A percentile compares a stretch with the other conserved stretches of the same genome.
phyloP scores from a whole-genome alignment of 129 eudicot species.

The Scalesia atractyloides region DNA sequence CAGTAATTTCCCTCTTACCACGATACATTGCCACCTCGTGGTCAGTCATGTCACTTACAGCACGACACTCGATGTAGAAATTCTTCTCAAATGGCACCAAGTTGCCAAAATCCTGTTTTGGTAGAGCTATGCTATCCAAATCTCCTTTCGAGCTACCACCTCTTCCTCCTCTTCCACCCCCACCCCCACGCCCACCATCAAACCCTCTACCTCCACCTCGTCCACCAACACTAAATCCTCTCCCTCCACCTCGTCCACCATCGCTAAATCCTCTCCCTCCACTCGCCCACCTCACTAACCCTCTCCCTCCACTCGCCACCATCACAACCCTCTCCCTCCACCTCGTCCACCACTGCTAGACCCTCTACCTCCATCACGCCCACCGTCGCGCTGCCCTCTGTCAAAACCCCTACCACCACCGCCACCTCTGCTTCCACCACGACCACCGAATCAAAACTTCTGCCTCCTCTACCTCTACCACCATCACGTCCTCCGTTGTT shows the following conservation, averaged over 20 bases:
- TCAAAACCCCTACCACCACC: conserved; percentile 46
- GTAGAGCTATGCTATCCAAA: conserved; percentile 73
- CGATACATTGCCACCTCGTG: conserved; percentile 78
- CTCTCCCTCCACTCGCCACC: conserved; percentile 42
- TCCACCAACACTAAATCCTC: conserved; percentile 37
- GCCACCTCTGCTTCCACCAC: conserved; percentile 45
- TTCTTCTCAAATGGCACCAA: conserved; percentile 85
- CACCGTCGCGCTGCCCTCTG: conserved; percentile 41
- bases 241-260: conserved; percentile 37
- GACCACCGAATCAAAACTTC: conserved; percentile 41
- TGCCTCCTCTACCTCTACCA: conserved; percentile 41
- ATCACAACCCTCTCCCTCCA: conserved; percentile 37
- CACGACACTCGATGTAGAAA: conserved; percentile 69
- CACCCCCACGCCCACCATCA: conserved; percentile 66
- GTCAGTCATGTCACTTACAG: conserved; percentile 76
- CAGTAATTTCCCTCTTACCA: conserved; percentile 71
- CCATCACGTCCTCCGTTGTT: conserved; percentile 30
- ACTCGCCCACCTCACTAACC: conserved; percentile 19
- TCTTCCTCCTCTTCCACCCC: conserved; percentile 74
- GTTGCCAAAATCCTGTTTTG: conserved; percentile 81
- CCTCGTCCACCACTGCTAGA: conserved; percentile 32
- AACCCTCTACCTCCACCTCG: conserved; percentile 50
- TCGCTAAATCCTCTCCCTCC: conserved; percentile 34
- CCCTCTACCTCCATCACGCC: conserved; percentile 45
- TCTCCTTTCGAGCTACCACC: conserved; percentile 63